Evolutionary conservation across 768 basidiomycete species (phyloP).

Genomic region (Trametes cubensis): DNA sequence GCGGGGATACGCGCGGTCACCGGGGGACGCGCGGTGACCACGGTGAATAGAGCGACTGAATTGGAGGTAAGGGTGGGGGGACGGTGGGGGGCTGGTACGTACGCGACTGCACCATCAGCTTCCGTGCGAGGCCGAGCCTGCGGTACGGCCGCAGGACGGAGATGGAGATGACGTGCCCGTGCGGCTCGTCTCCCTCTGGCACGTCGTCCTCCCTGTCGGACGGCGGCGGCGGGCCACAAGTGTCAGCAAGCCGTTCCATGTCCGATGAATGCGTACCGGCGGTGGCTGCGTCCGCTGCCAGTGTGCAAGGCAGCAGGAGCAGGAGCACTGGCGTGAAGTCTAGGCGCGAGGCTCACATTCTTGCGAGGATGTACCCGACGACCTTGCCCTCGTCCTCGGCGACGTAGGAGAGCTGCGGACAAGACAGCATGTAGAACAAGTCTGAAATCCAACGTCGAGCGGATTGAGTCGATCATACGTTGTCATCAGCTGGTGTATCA

Average conservation of each 20-base stretch:
- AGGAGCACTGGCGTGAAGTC: no score
- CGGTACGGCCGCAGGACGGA: slow-evolving; percentile 87
- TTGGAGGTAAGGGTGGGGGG: no score
- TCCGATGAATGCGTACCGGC: no score
- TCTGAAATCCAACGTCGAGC: slow-evolving; percentile 52
- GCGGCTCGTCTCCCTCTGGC: slow-evolving; percentile 58
- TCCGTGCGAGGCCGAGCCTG: slow-evolving; percentile 87
- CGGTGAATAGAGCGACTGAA: no score
- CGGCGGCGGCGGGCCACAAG: no score
- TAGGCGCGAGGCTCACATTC: slow-evolving; percentile 59
- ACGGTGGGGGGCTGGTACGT: slow-evolving; percentile 35
- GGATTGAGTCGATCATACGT: no score
- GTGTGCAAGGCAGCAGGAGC: no score
- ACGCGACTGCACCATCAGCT: slow-evolving; percentile 90
- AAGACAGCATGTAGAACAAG: slow-evolving; percentile 83
- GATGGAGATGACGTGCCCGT: slow-evolving; percentile 95
- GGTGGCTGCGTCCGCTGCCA: no score
- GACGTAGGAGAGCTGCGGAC: slow-evolving; percentile 91
- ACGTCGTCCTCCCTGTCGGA: slow-evolving; percentile 60
- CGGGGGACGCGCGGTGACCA: no score
- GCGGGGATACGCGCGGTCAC: no score
- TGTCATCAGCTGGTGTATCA: neutral
- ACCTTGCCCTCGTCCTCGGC: slow-evolving; percentile 87
- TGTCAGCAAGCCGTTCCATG: no score
- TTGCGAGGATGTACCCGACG: slow-evolving; percentile 88